A percentile compares a stretch with the other conserved stretches of the same genome.
Evolutionary conservation across 2,329 filamentous ascomycete genomes (phyloP).

Genomic region (Chaetomium olivaceum): DNA sequence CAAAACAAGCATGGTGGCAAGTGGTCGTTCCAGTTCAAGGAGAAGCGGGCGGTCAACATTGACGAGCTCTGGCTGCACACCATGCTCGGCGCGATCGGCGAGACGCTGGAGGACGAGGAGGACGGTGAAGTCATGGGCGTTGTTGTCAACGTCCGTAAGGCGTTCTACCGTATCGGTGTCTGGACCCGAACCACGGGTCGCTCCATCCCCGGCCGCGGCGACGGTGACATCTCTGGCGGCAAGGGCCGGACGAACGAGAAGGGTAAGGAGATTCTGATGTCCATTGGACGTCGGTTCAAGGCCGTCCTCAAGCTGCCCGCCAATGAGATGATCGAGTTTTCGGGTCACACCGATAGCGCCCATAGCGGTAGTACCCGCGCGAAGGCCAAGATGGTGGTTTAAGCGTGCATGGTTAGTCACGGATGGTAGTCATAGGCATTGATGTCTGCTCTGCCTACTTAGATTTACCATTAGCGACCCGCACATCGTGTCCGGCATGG

Average conservation of each 20-base stretch:
- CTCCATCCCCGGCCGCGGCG: constrained; percentile 72
- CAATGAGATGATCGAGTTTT: constrained; percentile 85
- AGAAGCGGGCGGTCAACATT: constrained; percentile 87
- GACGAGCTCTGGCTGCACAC: constrained; percentile 96
- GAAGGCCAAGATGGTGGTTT: constrained; percentile 90
- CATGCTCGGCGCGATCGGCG: constrained; percentile 94
- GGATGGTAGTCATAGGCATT: background rate
- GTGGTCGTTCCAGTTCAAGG: constrained; percentile 98
- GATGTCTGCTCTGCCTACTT: background rate
- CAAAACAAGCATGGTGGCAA: constrained; percentile 99
- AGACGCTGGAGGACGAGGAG: constrained; percentile 91
- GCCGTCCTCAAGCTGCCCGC: constrained; percentile 78
- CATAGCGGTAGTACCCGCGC: constrained; percentile 91
- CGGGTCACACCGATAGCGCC: constrained; percentile 91
- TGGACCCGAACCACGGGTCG: constrained; percentile 96
- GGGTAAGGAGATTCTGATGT: constrained; percentile 78
- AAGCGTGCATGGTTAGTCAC: constrained; percentile 38
- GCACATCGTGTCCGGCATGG: background rate
- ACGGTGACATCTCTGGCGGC: constrained; percentile 69
- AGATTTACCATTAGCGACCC: background rate
- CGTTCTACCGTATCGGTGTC: constrained; percentile 94
- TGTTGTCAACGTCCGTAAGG: constrained; percentile 97
- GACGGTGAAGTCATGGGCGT: constrained; percentile 99
- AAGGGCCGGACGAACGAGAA: constrained; percentile 79
- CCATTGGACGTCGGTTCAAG: constrained; percentile 91